Conservation (phyloP, 2,329 filamentous ascomycete genomes). For the Colletotrichum musae region DNA sequence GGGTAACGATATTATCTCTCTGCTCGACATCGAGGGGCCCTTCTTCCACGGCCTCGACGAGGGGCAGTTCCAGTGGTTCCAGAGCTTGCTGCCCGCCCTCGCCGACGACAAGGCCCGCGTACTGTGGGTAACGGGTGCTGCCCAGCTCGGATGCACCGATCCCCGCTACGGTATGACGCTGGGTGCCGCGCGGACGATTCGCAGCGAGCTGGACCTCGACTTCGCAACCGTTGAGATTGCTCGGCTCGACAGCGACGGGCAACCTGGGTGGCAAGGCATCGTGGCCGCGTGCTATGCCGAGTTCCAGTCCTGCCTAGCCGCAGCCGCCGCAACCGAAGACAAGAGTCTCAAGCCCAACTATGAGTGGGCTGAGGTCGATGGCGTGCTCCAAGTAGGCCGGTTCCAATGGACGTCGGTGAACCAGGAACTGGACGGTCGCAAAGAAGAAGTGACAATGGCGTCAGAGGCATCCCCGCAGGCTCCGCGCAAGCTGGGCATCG, state of each 20-base stretch:
- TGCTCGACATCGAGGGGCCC: conserved; percentile 17
- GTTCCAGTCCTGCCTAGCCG: too few relatives aligned
- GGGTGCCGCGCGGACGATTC: conserved; percentile 47
- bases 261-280: too few relatives aligned
- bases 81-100: neutral
- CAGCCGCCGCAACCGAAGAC: too few relatives aligned
- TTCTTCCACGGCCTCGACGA: conserved; percentile 22
- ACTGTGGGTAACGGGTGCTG: conserved; percentile 51
- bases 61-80: neutral
- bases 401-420: too few relatives aligned
- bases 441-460: too few relatives aligned
- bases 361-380: too few relatives aligned
- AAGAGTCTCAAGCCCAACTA: too few relatives aligned
- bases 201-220: conserved; percentile 45
- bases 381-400: too few relatives aligned
- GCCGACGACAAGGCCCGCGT: neutral
- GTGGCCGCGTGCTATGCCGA: too few relatives aligned
- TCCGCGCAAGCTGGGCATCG: too few relatives aligned
- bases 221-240: conserved; percentile 44
- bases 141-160: neutral
- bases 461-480: too few relatives aligned
- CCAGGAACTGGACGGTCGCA: too few relatives aligned
- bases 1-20: conserved; percentile 16
- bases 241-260: neutral
- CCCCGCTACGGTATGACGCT: conserved; percentile 45